Base-by-base conservation (phyloP, 2,329 filamentous ascomycete species). In the Polychaeton citri region DNA sequence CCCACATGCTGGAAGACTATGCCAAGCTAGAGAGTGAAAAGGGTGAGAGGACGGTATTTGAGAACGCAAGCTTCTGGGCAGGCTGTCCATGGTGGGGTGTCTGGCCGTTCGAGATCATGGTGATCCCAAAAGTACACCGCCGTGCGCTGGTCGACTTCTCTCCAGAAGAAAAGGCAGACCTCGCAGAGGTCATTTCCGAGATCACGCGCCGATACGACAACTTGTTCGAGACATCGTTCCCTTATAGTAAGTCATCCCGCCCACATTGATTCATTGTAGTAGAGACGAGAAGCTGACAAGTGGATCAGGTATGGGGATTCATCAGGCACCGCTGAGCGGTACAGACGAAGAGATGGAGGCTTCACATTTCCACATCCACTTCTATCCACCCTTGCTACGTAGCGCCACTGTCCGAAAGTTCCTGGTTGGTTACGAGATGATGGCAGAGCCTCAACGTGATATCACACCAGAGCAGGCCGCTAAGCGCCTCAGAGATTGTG, bases 391-490 rank as follows among this genome's bases (percentile, higher is more conserved):
- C 9, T 68, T 98, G 32, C 68, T 98, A 44, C 77, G 90, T 38
- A 94, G 86, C 32, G 87, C 90, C 2, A 94, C 86, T 0, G 87
- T 98, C 32, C 78, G 83, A 48, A 98, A 98, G 64, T 98, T 96
- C 63, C 62, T 96, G 35, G 90, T 98, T 21, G 90, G 90, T 44
- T 96, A 93, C 57, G 90, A 98, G 63, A 71, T 98, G 62, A 76
- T 98, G 74, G 90, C 83, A 2, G 90, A 98, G 63, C 88, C 90
- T n/a, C 90, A 98, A 62, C 74, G 90, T 40, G 90, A 98, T 57
- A 96, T 98, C 51, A 98, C 90, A 0, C 88, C 90, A 0, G 90
- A 98, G 61, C 90, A 96, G 62, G 90, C 90, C 2, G 81, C 90
- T 10, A 76, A 75, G 18, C 76, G 76, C 34, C 64, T 98, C 40